A percentile compares a stretch with the other conserved stretches of the same genome.
Conservation (phyloP, 805 yeast species). For the Alloascoidea africana region DNA sequence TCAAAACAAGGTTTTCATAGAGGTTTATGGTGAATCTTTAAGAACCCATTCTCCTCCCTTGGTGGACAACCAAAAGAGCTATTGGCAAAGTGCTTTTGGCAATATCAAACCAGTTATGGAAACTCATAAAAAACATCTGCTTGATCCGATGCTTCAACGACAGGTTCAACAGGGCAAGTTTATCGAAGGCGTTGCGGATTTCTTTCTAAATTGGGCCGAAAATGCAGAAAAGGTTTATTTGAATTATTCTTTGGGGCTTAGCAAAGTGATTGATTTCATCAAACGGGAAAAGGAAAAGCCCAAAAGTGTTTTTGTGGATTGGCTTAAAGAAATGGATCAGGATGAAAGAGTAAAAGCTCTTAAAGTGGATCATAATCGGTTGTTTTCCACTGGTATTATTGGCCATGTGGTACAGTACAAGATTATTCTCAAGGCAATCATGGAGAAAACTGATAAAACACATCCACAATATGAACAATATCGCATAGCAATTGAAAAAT, state of each 20-base stretch:
- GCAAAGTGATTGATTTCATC: neutral
- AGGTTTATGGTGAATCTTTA: conserved; percentile 33
- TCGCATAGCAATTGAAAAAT: conserved; percentile 35
- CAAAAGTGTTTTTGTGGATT: neutral
- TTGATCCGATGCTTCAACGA: conserved; percentile 42
- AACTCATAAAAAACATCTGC: conserved; percentile 35
- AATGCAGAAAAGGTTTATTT: conserved; percentile 39
- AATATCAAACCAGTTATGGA: conserved; percentile 40
- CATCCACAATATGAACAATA: conserved; percentile 38
- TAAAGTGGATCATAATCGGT: conserved; percentile 13
- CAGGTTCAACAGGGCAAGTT: conserved; percentile 51
- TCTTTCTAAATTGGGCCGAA: conserved; percentile 49
- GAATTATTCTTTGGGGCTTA: conserved; percentile 31
- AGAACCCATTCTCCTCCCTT: conserved; percentile 24
- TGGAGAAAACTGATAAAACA: conserved; percentile 29
- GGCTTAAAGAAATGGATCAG: neutral
- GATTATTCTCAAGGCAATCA: conserved; percentile 43
- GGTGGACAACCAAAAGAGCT: conserved; percentile 31
- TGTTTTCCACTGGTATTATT: conserved; percentile 37
- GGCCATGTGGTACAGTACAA: conserved; percentile 44
- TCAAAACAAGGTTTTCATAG: conserved; percentile 49
- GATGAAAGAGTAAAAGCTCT: neutral
- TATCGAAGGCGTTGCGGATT: conserved; percentile 45
- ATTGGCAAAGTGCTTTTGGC: conserved; percentile 41
- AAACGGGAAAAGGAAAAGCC: neutral